phyloP scores from a whole-genome alignment of 2,329 filamentous ascomycete species.

The Paracoccidioides brasiliensis region DNA sequence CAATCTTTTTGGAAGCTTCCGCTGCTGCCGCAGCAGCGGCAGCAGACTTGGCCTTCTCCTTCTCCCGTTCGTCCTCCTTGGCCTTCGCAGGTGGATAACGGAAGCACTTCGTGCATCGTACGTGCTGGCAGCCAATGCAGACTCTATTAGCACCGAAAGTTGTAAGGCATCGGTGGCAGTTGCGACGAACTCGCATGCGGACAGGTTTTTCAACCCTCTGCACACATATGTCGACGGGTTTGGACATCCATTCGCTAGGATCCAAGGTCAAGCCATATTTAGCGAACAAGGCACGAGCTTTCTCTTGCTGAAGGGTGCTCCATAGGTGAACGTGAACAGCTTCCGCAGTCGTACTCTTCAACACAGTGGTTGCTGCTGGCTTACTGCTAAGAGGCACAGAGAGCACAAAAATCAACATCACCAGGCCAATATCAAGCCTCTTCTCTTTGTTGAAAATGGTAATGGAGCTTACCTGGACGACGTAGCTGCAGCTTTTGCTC shows the following conservation, averaged over 20 bases:
- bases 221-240: constrained; percentile 19
- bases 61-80: constrained; percentile 42
- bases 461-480: constrained; percentile 5
- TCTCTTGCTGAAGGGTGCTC: constrained; percentile 30
- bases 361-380: constrained; percentile 5
- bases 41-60: constrained; percentile 10
- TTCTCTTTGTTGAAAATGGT: background rate
- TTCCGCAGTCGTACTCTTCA: background rate
- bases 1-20: constrained; percentile 29
- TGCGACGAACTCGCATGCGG: constrained; percentile 38
- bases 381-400: constrained; percentile 1
- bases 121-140: constrained; percentile 66
- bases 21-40: constrained; percentile 4
- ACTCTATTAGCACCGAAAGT: constrained; percentile 60
- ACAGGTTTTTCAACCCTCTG: constrained; percentile 34
- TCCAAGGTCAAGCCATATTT: constrained; percentile 35
- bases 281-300: constrained; percentile 32
- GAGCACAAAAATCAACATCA: background rate
- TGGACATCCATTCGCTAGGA: constrained; percentile 29
- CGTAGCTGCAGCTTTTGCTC: constrained; percentile 11
- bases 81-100: constrained; percentile 58
- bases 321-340: constrained; percentile 19
- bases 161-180: constrained; percentile 68
- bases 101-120: constrained; percentile 66
- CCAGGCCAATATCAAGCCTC: background rate